Percentiles rank a stretch among this genome's conserved stretches.
Evolutionary conservation across 2,329 filamentous ascomycete genomes (phyloP).

Genomic region (Hymenoscyphus albidus): DNA sequence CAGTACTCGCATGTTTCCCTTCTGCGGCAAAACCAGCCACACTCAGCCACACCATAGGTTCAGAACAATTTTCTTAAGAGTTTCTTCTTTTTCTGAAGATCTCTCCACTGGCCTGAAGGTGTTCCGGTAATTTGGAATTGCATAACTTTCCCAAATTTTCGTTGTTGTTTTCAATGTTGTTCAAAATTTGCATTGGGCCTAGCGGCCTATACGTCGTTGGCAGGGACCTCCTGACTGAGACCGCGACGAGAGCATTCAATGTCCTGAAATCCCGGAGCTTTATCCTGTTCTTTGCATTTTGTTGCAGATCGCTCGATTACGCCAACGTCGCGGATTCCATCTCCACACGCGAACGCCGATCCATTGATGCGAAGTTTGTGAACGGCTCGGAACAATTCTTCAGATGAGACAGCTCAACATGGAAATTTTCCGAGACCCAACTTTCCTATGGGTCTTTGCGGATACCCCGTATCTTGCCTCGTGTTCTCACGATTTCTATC

Average conservation of each 20-base stretch:
- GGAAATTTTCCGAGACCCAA: neutral
- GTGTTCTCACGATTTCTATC: too few relatives aligned
- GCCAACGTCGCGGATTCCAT: neutral
- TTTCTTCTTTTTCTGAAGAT: neutral
- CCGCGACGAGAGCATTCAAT: neutral
- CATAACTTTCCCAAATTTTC: neutral
- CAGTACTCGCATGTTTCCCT: too few relatives aligned
- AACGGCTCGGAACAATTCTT: neutral
- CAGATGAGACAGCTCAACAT: neutral
- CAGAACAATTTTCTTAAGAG: too few relatives aligned
- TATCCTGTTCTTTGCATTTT: neutral
- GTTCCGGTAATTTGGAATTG: neutral
- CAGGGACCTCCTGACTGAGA: neutral
- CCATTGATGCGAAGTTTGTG: neutral
- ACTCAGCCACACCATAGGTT: too few relatives aligned
- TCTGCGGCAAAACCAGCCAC: too few relatives aligned
- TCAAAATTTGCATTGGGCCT: neutral
- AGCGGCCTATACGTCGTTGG: neutral
- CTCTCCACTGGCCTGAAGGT: too few relatives aligned
- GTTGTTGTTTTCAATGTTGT: neutral
- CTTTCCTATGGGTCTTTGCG: too few relatives aligned
- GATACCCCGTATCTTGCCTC: too few relatives aligned
- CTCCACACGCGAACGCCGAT: neutral
- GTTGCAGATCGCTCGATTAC: conserved; percentile 1
- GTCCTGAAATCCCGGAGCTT: neutral